phyloP scores from a whole-genome alignment of 306 rosid genomes.

The Vachellia collinsii region DNA sequence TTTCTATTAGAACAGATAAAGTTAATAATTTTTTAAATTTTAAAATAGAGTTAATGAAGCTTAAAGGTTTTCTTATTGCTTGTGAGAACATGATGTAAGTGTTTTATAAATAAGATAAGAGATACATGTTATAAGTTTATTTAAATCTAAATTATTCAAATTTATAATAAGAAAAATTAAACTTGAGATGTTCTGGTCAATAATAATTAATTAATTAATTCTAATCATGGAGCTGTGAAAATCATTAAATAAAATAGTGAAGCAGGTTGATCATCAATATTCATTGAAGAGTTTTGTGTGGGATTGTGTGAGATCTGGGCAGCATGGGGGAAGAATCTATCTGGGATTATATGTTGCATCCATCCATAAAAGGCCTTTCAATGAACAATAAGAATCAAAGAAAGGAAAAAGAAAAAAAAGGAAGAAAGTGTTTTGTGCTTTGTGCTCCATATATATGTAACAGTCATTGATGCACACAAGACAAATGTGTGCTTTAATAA shows the following conservation, averaged over 20 bases:
- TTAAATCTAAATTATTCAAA: background rate
- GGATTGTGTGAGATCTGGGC: slow-evolving; percentile 27
- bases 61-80: no score
- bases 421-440: background rate
- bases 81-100: no score
- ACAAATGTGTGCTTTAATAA: slow-evolving; percentile 37
- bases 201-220: background rate
- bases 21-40: no score
- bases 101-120: no score
- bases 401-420: slow-evolving; percentile 1
- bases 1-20: no score
- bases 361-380: slow-evolving; percentile 32
- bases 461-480: slow-evolving; percentile 48
- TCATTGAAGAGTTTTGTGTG: background rate
- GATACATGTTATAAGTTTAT: no score
- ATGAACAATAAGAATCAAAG: background rate
- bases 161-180: no score
- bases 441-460: background rate
- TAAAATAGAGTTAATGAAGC: no score
- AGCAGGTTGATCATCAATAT: background rate
- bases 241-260: no score
- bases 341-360: background rate
- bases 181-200: no score
- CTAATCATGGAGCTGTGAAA: background rate
- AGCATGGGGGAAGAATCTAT: slow-evolving; percentile 6